Conservation (phyloP, 768 basidiomycete genomes). For the Trichaptum fuscoviolaceum region DNA sequence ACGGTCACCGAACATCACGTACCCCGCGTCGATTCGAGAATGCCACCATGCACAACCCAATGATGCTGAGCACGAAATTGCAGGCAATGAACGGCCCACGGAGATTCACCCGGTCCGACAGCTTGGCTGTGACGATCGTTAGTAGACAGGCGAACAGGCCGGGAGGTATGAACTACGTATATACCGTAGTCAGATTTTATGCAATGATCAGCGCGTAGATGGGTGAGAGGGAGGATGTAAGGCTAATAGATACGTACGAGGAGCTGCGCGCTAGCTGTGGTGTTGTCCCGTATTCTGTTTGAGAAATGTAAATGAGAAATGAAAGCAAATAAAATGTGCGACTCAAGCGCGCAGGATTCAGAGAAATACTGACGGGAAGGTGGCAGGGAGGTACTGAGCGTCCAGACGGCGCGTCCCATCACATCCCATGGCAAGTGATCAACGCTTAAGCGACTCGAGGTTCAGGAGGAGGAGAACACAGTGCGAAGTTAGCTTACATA, state of each 20-base stretch:
- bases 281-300: not conserved
- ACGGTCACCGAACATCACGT: not conserved
- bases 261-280: not conserved
- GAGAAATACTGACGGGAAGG: not conserved
- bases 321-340: not conserved
- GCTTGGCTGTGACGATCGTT: conserved; percentile 16
- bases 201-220: not conserved
- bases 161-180: conserved; percentile 1
- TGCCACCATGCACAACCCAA: conserved; percentile 15
- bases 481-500: conserved; percentile 15
- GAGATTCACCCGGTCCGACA: conserved; percentile 17
- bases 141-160: not conserved
- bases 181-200: not conserved
- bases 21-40: not conserved
- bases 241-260: not conserved
- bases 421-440: not conserved
- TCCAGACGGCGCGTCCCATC: not conserved
- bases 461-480: not conserved
- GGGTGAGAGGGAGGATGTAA: not conserved
- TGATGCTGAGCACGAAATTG: conserved; percentile 16
- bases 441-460: not conserved
- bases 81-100: conserved; percentile 20
- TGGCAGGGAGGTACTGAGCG: not conserved
- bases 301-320: not conserved
- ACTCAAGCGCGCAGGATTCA: no score